Evolutionary conservation across 1,284 basidiomycete species (phyloP), one percentile per base, ranked within the genome.

Genomic region (Trichosporon faecale): DNA sequence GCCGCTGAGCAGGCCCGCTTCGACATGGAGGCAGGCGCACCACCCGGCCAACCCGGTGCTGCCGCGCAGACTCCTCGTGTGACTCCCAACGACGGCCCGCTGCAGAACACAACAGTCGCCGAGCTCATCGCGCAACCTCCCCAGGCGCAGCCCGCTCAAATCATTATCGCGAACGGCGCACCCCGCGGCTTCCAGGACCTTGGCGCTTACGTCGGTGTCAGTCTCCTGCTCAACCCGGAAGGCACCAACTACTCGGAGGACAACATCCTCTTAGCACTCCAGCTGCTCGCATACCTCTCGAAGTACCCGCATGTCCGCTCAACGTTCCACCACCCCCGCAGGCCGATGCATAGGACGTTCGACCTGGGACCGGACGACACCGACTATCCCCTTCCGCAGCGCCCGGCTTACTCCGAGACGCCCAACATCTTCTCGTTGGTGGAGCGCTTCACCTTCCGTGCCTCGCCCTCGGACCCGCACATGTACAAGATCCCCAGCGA

Each of bases 291-390:
- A 7, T 99, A 99, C 79, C 86, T 99, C 25, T 95, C 92, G 84
- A 99, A 99, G 83, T 99, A 99, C 80, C 94, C 96, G 0, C 96
- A 99, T 82, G 95, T 99, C 3, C 87, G 96, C n/a, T 91, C 95
- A 75, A 93, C 95, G 6, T 98, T 99, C 81, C 98, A 98, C 83
- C 92, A 92, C 80, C 89, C 89, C 0, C 88, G 92, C 1, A 81
- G 81, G 35, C 84, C 84, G 0, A 82, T 84, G 78, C 83, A 85
- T 73, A 79, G 78, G 1, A 83, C 82, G 18, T 83, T 84, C 67
- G 77, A 82, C 44, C 75, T 83, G 11, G 76, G 75, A 9, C 63
- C 73, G 8, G 75, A 79, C 29, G 66, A 74, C 40, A 46, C 70
- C 2, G 71, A 68, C 33, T 73, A 74, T 4, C 77, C 80, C 69